phyloP scores from a whole-genome alignment of 1,284 basidiomycete genomes.

The Cystobasidium slooffiae region DNA sequence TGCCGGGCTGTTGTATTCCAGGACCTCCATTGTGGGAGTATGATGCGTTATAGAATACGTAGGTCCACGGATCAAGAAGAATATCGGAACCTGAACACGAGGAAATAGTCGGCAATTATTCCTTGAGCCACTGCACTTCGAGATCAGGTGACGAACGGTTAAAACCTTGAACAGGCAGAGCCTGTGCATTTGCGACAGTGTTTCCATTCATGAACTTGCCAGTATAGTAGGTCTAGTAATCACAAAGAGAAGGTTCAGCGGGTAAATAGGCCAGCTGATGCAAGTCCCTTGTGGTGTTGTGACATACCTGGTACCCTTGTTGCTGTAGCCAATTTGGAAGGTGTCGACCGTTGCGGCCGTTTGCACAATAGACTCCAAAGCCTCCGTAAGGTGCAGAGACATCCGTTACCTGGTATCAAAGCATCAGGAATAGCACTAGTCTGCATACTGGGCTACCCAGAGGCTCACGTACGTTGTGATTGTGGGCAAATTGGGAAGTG shows the following conservation, averaged over 20 bases:
- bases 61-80: constrained; percentile 55
- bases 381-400: constrained; percentile 45
- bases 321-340: constrained; percentile 53
- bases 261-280: neutral
- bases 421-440: neutral
- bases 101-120: neutral
- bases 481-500: constrained; percentile 52
- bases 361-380: neutral
- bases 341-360: constrained; percentile 47
- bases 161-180: neutral
- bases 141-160: neutral
- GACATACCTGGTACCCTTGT: constrained; percentile 49
- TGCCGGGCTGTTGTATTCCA: constrained; percentile 36
- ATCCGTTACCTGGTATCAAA: neutral
- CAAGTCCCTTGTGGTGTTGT: neutral
- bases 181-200: constrained; percentile 47
- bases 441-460: constrained; percentile 42
- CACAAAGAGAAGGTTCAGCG: neutral
- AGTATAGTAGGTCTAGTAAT: constrained; percentile 50
- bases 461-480: constrained; percentile 53
- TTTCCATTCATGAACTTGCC: constrained; percentile 56
- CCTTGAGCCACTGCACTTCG: neutral
- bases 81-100: constrained; percentile 46
- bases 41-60: constrained; percentile 52
- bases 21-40: constrained; percentile 25